Conservation (phyloP, 768 basidiomycete species). For the Kondoa malvinella region DNA sequence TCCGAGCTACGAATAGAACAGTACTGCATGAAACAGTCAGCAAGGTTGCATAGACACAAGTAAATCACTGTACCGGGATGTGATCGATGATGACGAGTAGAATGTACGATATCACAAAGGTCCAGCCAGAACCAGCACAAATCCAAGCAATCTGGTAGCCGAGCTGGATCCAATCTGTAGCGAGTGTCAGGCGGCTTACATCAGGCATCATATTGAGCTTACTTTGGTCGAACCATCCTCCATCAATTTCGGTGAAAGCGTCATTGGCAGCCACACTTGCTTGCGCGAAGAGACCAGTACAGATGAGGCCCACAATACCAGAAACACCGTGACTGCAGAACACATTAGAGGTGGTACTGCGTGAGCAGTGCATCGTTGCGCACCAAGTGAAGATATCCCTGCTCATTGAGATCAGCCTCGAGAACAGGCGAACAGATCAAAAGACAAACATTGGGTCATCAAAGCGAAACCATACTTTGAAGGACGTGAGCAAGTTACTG, state of each 20-base stretch:
- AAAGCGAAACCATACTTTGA: constrained; percentile 49
- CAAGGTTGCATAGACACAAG: background rate
- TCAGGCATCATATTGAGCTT: constrained; percentile 30
- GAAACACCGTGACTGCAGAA: constrained; percentile 7
- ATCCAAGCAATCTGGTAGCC: constrained; percentile 59
- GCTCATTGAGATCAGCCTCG: constrained; percentile 21
- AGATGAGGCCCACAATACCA: constrained; percentile 36
- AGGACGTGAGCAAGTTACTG: constrained; percentile 90
- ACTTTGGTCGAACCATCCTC: constrained; percentile 76
- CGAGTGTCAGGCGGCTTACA: background rate
- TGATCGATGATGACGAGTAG: constrained; percentile 46
- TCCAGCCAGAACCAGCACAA: constrained; percentile 44
- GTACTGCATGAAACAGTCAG: constrained; percentile 30
- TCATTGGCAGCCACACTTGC: constrained; percentile 61
- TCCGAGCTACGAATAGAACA: constrained; percentile 44
- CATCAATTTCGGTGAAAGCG: constrained; percentile 44
- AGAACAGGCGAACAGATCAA: constrained; percentile 63
- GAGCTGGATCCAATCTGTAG: constrained; percentile 45
- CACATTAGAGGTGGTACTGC: background rate
- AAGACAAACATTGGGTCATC: constrained; percentile 8
- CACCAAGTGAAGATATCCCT: constrained; percentile 77
- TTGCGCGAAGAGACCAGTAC: constrained; percentile 75
- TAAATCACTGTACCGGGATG: constrained; percentile 10
- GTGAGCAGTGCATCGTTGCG: constrained; percentile 24
- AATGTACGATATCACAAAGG: constrained; percentile 31